Conservation (phyloP, 2,329 filamentous ascomycete species). For the Fusarium proliferatum region DNA sequence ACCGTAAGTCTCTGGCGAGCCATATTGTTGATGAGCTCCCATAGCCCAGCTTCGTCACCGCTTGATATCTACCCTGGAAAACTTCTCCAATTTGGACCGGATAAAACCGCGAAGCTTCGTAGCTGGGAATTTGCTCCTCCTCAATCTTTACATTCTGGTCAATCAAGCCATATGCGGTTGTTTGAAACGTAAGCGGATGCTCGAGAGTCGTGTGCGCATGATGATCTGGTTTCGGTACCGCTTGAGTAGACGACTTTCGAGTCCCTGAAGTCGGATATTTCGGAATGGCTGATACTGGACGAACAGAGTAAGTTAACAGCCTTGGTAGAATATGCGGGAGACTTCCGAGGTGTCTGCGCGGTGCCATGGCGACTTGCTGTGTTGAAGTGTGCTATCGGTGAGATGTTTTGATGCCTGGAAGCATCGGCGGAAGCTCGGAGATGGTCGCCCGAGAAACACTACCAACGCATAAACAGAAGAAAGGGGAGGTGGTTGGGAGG, state of each 20-base stretch:
- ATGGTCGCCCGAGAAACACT: background rate
- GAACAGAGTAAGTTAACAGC: accelerated
- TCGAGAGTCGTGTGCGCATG: background rate
- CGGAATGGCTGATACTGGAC: background rate
- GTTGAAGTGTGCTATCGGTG: background rate
- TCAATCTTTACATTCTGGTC: constrained; percentile 32
- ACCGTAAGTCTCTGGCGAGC: constrained; percentile 48
- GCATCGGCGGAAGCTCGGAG: background rate
- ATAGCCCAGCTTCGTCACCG: constrained; percentile 54
- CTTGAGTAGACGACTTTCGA: background rate
- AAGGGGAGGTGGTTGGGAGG: background rate
- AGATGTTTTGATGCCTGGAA: background rate
- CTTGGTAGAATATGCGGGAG: accelerated
- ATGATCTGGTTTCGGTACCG: background rate
- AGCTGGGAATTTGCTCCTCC: constrained; percentile 53
- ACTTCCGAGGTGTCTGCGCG: accelerated
- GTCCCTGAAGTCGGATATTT: background rate
- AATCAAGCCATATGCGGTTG: background rate
- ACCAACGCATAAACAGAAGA: background rate
- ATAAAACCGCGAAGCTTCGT: constrained; percentile 51
- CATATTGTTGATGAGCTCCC: constrained; percentile 56
- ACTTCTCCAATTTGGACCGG: constrained; percentile 53
- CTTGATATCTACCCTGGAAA: constrained; percentile 51
- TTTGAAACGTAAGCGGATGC: background rate
- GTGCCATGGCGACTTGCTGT: background rate